These are phyloP conservation scores for Pugionium dolabratum DNA, from an alignment of 345 rosid species.

Conservation along the genomic window DNA sequence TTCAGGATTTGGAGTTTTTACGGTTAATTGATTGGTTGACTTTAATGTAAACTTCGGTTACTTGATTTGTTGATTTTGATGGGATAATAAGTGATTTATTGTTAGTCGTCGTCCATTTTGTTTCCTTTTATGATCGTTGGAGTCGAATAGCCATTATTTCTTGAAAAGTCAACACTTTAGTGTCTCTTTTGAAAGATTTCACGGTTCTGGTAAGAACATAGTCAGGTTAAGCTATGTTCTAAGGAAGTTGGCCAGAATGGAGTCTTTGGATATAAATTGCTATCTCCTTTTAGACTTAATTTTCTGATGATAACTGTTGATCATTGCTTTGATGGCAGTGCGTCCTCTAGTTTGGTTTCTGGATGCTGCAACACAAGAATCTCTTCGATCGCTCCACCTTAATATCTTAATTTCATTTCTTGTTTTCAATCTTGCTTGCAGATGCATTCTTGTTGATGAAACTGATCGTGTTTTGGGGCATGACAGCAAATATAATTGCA, in stretches of 20 bases:
- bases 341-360: not conserved
- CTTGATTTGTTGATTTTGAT: no score
- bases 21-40: not conserved
- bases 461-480: conserved; percentile 78
- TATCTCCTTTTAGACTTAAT: not conserved
- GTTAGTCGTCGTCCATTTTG: no score
- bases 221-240: not conserved
- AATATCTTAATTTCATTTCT: no score
- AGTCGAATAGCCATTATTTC: not conserved
- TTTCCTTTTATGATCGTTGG: no score
- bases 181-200: not conserved
- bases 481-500: conserved; percentile 80
- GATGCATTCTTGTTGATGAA: conserved; percentile 94
- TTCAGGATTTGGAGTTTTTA: not conserved
- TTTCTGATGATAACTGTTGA: no score
- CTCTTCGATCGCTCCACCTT: no score
- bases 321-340: not conserved
- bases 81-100: no score
- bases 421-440: conserved; percentile 36
- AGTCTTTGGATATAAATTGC: not conserved
- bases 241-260: not conserved
- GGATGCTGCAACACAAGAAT: no score
- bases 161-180: not conserved
- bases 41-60: not conserved
- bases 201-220: not conserved